Base-by-base conservation (phyloP, 106 monocot genomes). In the Hemerocallis citrina region DNA sequence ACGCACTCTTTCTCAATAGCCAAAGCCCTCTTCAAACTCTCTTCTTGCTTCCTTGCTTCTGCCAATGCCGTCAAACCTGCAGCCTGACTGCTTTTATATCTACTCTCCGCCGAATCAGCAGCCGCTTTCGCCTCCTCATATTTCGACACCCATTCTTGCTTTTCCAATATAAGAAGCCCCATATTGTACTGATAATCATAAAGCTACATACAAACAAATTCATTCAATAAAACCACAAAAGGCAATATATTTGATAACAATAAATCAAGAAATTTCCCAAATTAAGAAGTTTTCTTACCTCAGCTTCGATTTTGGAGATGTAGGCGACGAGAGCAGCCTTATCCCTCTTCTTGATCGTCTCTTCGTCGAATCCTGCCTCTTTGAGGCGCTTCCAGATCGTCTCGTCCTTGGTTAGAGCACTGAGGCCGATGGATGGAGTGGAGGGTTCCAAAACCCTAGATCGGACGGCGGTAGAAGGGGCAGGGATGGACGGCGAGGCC, bases 291-390 rank as follows among this genome's bases (percentile, higher is more conserved):
- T n/a, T n/a, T n/a, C 10, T 23, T 6, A 91, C 95, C 90, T 96
- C 84, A 0, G 81, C 17, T 62, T 96, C 95, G 36, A 91, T 81
- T 72, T 68, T 83, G 36, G 80, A 31, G 46, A 96, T 84, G 84
- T 90, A 96, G 1, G 81, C 60, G 27, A 96, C 68, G 8, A 90
- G 76, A 0, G 90, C 76, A n/a, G 90, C 86, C 74, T 90, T 90
- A 64, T 91, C 95, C 64, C 86, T 81, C 68, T 67, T 78, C 81
- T 67, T 71, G 40, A 91, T 67, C 57, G 72, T 55, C 60, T 87
- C 90, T 68, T 91, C 95, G 57, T 96, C 90, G 50, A 96, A 81
- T 30, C 95, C 90, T 1, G 84, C 86, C n/a, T 84, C 90, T 43
- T 60, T 68, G 25, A 96, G 76, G 34, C 81, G 63, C 67, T 68